These are phyloP conservation scores for Aspergillus sclerotioniger DNA, from an alignment of 495 filamentous ascomycete species.

Conservation along the genomic window DNA sequence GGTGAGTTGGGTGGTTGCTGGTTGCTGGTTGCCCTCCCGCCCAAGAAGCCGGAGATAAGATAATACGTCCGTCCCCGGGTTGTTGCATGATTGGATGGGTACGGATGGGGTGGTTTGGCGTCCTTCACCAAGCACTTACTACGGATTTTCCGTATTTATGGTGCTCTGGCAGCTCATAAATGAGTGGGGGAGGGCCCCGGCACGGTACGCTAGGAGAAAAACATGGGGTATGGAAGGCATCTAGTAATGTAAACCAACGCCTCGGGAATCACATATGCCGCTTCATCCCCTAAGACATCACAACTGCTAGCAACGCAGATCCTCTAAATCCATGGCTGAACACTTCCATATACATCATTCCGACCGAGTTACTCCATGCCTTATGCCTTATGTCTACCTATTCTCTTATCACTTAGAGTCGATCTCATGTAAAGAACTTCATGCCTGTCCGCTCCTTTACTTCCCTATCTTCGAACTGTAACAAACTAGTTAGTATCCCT, in stretches of 20 bases:
- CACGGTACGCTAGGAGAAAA: neutral
- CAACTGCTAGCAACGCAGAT: neutral
- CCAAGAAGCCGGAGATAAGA: constrained; percentile 24
- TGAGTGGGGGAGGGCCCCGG: neutral
- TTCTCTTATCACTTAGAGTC: neutral
- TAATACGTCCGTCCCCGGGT: constrained; percentile 20
- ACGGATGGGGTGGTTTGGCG: no score
- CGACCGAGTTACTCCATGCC: neutral
- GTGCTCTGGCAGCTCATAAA: no score
- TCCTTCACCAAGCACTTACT: no score
- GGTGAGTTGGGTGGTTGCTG: constrained; percentile 2
- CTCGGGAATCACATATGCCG: no score
- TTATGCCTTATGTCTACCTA: constrained; percentile 2
- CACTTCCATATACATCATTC: constrained; percentile 10
- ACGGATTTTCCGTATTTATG: no score
- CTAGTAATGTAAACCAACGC: no score
- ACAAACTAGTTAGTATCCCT: constrained; percentile 12
- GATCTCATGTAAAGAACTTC: constrained; percentile 39
- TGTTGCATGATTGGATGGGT: constrained; percentile 7
- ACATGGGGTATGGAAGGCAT: neutral
- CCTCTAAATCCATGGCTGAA: neutral
- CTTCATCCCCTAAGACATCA: no score
- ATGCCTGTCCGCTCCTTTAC: constrained; percentile 30
- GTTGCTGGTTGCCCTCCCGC: no score
- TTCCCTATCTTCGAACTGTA: constrained; percentile 44